A percentile compares a stretch with the other conserved stretches of the same genome.
Conservation (phyloP, 1,284 basidiomycete genomes). For the Erythrobasidium hasegawianum region DNA sequence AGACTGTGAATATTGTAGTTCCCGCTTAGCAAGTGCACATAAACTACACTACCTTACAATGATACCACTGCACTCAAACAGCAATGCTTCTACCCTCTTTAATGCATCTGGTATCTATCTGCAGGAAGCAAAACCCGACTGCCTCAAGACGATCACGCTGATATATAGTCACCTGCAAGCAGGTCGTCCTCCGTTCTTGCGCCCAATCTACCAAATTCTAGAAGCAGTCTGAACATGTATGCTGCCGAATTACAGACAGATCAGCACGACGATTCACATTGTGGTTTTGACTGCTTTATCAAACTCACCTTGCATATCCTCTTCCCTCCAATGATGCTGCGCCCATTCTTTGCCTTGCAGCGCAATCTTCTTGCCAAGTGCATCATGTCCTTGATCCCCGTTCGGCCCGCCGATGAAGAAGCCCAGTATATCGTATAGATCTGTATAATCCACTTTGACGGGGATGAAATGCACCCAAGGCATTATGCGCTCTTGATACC, state of each 20-base stretch:
- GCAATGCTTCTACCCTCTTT: too few relatives aligned
- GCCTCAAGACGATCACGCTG: too few relatives aligned
- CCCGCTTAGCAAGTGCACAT: too few relatives aligned
- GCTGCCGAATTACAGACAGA: constrained; percentile 17
- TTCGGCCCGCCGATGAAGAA: constrained; percentile 52
- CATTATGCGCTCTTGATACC: constrained; percentile 45
- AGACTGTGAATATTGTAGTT: too few relatives aligned
- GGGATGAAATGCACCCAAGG: constrained; percentile 46
- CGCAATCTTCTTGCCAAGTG: constrained; percentile 52
- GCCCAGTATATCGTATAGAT: constrained; percentile 54
- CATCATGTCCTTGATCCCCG: constrained; percentile 51
- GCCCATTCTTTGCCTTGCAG: constrained; percentile 52
- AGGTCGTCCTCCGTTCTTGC: constrained; percentile 38
- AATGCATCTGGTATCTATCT: too few relatives aligned
- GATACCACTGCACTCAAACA: too few relatives aligned
- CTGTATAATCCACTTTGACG: constrained; percentile 53
- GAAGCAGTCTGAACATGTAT: constrained; percentile 43
- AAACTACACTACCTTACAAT: too few relatives aligned
- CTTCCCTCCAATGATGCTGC: constrained; percentile 49
- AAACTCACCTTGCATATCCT: constrained; percentile 50
- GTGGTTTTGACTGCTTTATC: not conserved
- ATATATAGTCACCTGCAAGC: constrained; percentile 9
- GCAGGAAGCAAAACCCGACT: too few relatives aligned
- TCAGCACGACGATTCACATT: not conserved
- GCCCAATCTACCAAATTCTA: constrained; percentile 39